phyloP scores from a whole-genome alignment of 1,139 yeast genomes.

The Blastobotrys buckinghamii region DNA sequence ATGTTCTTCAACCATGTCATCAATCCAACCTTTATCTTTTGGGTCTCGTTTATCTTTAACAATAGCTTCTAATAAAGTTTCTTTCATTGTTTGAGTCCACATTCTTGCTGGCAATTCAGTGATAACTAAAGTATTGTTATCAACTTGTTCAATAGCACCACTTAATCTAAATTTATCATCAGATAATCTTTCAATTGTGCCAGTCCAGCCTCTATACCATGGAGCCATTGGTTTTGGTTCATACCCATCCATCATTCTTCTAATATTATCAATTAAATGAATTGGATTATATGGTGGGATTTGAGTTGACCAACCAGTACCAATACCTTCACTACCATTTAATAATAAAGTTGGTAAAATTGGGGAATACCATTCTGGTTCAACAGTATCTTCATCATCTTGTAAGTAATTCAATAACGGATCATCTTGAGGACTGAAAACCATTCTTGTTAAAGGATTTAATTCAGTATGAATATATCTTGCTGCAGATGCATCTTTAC shows the following conservation, averaged over 20 bases:
- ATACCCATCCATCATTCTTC: constrained; percentile 67
- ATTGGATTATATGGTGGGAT: constrained; percentile 87
- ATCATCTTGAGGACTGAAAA: constrained; percentile 77
- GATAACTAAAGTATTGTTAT: constrained; percentile 74
- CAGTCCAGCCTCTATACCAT: constrained; percentile 97
- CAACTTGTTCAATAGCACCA: constrained; percentile 79
- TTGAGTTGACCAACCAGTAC: constrained; percentile 97
- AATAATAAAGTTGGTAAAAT: constrained; percentile 88
- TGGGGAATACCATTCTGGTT: constrained; percentile 95
- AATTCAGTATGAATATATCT: constrained; percentile 93
- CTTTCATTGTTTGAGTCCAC: constrained; percentile 91
- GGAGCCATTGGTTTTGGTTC: constrained; percentile 73
- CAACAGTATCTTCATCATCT: constrained; percentile 92
- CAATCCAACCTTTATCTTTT: constrained; percentile 67
- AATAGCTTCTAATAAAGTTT: constrained; percentile 67
- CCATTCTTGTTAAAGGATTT: constrained; percentile 63
- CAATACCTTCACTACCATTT: constrained; percentile 97
- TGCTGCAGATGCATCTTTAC: constrained; percentile 98
- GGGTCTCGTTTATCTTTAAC: constrained; percentile 27
- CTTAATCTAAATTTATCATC: constrained; percentile 64
- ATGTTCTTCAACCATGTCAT: constrained; percentile 94
- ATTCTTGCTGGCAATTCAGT: constrained; percentile 89
- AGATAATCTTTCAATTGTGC: constrained; percentile 55
- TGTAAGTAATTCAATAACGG: constrained; percentile 73
- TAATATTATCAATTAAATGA: constrained; percentile 72